A percentile compares a stretch with the other conserved stretches of the same genome.
Conservation (phyloP, 164 flowering plant species). For the Chimonanthus salicifolius region DNA sequence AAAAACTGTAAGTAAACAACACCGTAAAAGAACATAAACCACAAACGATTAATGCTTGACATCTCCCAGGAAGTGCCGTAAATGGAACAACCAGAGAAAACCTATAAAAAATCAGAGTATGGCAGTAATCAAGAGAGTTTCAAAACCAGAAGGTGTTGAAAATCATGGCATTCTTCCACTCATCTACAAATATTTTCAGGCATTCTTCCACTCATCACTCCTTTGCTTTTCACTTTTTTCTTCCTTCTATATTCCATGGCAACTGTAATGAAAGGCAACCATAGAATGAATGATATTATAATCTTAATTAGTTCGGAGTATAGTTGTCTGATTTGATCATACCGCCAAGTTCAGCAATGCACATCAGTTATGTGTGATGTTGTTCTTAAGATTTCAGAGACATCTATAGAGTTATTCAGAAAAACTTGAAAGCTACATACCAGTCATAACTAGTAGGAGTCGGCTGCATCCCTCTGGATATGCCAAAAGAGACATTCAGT, state of each 20-base stretch:
- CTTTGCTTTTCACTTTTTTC: too few species aligned
- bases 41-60: not conserved
- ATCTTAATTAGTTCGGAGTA: too few species aligned
- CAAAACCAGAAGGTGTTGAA: too few species aligned
- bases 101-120: not conserved
- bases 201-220: not conserved
- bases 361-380: not conserved
- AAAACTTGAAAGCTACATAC: too few species aligned
- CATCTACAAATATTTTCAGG: too few species aligned
- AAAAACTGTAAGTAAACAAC: not conserved
- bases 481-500: too few species aligned
- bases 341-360: not conserved
- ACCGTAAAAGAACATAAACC: not conserved
- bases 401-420: not conserved
- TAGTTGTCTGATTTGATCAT: not conserved
- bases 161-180: too few species aligned
- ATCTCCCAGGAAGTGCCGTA: not conserved
- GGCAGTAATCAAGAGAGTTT: too few species aligned
- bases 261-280: too few species aligned
- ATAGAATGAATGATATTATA: too few species aligned
- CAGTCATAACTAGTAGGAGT: too few species aligned
- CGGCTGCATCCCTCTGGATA: too few species aligned
- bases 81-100: not conserved
- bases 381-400: not conserved
- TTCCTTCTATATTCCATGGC: not conserved